Percentiles rank a stretch among this genome's conserved stretches.
These are phyloP conservation scores for Backusella mclennaniae DNA, from an alignment of 192 early-diverging fungal species.

Conservation along the genomic window DNA sequence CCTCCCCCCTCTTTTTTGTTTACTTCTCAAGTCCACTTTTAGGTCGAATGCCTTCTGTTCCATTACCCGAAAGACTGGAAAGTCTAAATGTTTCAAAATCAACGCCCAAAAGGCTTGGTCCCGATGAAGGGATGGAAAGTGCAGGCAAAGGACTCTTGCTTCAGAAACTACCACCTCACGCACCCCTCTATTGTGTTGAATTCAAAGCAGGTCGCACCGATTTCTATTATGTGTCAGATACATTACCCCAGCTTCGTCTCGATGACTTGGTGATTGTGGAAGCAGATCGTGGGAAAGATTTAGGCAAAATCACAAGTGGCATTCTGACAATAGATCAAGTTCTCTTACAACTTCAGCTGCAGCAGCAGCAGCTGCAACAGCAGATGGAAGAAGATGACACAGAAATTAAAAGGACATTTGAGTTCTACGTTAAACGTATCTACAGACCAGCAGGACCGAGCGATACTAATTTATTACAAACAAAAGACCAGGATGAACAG, in stretches of 20 bases:
- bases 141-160: conserved; percentile 29
- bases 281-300: conserved; percentile 86
- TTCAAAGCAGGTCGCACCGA: conserved; percentile 87
- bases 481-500: conserved; percentile 84
- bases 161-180: conserved; percentile 43
- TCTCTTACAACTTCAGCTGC: conserved; percentile 36
- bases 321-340: conserved; percentile 56
- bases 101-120: not conserved
- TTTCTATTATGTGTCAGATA: conserved; percentile 70
- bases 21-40: not conserved
- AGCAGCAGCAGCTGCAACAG: conserved; percentile 27
- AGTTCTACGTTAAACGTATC: conserved; percentile 77
- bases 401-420: not conserved
- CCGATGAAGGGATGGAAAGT: not conserved
- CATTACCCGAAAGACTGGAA: not conserved
- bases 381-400: conserved; percentile 31
- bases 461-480: conserved; percentile 76
- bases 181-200: conserved; percentile 77
- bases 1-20: not conserved
- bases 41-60: not conserved
- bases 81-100: not conserved
- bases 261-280: conserved; percentile 88
- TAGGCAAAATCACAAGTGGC: conserved; percentile 78
- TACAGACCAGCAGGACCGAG: conserved; percentile 73
- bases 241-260: conserved; percentile 40